Percentiles rank a stretch among this genome's conserved stretches.
Conservation (phyloP, 305 asterid genomes). For the Fraxinus ornus region DNA sequence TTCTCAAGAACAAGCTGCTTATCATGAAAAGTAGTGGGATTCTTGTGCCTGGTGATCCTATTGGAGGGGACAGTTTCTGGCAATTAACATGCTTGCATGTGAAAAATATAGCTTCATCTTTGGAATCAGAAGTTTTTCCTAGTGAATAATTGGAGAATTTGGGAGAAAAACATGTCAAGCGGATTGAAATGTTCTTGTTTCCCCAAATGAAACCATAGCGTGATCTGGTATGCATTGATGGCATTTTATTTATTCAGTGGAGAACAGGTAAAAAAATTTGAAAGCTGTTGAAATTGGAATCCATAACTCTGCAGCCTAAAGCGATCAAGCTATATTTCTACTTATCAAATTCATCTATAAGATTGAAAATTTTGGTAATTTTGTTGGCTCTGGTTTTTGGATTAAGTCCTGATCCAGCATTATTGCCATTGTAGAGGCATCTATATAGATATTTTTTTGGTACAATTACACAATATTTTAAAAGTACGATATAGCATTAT, state of each 20-base stretch:
- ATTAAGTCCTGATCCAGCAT: not conserved
- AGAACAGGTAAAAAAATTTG: not conserved
- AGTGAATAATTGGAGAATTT: constrained; percentile 58
- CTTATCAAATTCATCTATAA: not conserved
- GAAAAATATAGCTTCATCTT: constrained; percentile 57
- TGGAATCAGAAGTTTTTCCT: constrained; percentile 68
- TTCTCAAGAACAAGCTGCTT: constrained; percentile 75
- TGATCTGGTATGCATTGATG: constrained; percentile 23
- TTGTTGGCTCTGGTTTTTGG: not conserved
- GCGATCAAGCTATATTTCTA: not conserved
- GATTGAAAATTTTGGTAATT: not conserved
- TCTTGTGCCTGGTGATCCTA: constrained; percentile 59
- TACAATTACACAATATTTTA: not conserved
- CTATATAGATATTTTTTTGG: too few relatives aligned
- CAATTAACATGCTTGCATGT: constrained; percentile 79
- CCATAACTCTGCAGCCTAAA: not conserved
- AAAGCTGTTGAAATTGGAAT: not conserved
- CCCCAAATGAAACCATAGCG: constrained; percentile 58
- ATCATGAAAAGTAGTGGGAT: constrained; percentile 72
- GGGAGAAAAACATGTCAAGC: constrained; percentile 45
- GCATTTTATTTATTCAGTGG: not conserved
- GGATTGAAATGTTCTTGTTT: constrained; percentile 57
- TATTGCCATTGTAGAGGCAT: not conserved
- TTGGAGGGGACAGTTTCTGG: constrained; percentile 75
- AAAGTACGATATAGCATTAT: not conserved